Evolutionary conservation across 169 alveolate species (phyloP).

Genomic region (Cryptosporidium felis): DNA sequence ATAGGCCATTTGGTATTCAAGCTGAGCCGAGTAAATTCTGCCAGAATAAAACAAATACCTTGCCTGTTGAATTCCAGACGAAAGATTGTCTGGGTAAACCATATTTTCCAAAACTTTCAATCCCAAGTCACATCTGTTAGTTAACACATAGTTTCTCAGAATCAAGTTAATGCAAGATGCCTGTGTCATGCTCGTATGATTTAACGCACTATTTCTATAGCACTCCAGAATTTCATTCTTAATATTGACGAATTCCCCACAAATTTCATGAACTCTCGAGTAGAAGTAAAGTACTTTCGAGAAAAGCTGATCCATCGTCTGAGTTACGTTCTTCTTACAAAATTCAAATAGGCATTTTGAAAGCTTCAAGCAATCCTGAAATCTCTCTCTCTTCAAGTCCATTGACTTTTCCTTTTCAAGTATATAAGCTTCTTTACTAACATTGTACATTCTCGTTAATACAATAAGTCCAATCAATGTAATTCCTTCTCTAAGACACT

Average conservation of each 20-base stretch:
- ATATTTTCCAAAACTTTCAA: conserved; percentile 77
- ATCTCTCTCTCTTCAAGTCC: background rate
- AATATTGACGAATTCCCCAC: conserved; percentile 80
- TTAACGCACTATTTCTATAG: conserved; percentile 86
- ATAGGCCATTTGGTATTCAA: conserved; percentile 92
- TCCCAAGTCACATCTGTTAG: conserved; percentile 81
- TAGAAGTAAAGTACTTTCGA: conserved; percentile 84
- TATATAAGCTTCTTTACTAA: conserved; percentile 4
- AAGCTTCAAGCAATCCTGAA: background rate
- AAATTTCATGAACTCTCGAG: conserved; percentile 86
- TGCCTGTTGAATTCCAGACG: conserved; percentile 92
- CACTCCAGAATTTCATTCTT: conserved; percentile 79
- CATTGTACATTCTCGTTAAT: conserved; percentile 66
- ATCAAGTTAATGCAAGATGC: conserved; percentile 90
- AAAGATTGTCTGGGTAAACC: conserved; percentile 87
- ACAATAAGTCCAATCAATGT: conserved; percentile 74
- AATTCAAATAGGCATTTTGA: background rate
- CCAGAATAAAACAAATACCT: conserved; percentile 91
- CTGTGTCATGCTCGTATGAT: conserved; percentile 84
- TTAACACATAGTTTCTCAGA: conserved; percentile 84
- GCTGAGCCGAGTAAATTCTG: conserved; percentile 90
- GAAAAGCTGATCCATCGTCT: conserved; percentile 82
- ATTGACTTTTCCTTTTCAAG: conserved; percentile 1
- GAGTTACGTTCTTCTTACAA: conserved; percentile 60
- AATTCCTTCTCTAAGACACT: conserved; percentile 49